Evolutionary conservation across 1,284 basidiomycete genomes (phyloP).

Genomic region (Cryptococcus deneoformans): DNA sequence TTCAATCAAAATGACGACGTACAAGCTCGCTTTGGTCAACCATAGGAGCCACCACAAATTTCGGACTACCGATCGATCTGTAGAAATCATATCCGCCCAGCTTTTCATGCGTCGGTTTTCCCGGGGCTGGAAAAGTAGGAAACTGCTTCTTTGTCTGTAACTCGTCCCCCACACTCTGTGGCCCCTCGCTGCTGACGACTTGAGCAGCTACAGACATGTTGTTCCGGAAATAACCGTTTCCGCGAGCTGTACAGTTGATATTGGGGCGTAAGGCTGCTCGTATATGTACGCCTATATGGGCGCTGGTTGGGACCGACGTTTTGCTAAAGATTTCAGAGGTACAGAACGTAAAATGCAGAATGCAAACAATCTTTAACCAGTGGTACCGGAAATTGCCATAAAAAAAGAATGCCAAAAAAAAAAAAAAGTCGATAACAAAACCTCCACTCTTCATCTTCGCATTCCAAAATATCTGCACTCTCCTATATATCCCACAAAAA

Average conservation of each 20-base stretch:
- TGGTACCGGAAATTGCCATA: no score
- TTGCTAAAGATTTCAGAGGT: background rate
- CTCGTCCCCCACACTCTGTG: background rate
- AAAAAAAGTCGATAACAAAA: no score
- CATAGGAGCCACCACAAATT: constrained; percentile 92
- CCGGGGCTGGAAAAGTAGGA: no score
- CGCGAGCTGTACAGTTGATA: background rate
- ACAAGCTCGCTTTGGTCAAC: constrained; percentile 96
- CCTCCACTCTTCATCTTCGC: background rate
- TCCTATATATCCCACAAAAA: no score
- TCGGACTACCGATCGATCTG: constrained; percentile 73
- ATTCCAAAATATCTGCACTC: no score
- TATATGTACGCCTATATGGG: background rate
- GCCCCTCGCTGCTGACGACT: background rate
- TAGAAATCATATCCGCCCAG: constrained; percentile 80
- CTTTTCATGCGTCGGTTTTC: constrained; percentile 50
- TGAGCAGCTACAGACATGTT: background rate
- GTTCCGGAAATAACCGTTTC: background rate
- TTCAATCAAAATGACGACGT: constrained; percentile 39
- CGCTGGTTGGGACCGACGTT: background rate
- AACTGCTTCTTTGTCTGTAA: no score
- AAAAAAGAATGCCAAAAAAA: no score
- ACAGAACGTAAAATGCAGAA: no score
- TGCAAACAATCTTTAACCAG: no score
- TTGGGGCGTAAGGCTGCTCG: background rate